These are phyloP conservation scores for Clonostachys rhizophaga DNA, from an alignment of 2,329 filamentous ascomycete genomes.

Conservation along the genomic window DNA sequence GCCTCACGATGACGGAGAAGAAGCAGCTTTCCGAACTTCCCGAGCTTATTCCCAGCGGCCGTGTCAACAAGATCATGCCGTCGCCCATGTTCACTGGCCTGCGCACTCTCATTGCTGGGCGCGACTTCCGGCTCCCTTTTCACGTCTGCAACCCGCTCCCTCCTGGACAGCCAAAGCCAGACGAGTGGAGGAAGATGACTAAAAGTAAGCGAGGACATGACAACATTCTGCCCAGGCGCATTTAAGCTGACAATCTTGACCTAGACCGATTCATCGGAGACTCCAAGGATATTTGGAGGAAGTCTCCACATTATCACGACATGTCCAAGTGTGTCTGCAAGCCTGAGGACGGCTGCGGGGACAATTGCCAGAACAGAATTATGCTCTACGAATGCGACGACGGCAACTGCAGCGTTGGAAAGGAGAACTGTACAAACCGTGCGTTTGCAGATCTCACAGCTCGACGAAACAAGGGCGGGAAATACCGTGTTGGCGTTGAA, in stretches of 20 bases:
- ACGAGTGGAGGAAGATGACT: slow-evolving; percentile 88
- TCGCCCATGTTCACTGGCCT: slow-evolving; percentile 76
- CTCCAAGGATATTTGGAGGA: slow-evolving; percentile 75
- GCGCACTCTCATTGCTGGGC: slow-evolving; percentile 63
- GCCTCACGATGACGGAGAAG: slow-evolving; percentile 45
- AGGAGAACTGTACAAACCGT: slow-evolving; percentile 76
- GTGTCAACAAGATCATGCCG: slow-evolving; percentile 58
- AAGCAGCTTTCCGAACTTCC: slow-evolving; percentile 42
- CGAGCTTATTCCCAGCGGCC: slow-evolving; percentile 38
- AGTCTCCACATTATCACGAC: slow-evolving; percentile 67
- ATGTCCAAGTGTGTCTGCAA: slow-evolving; percentile 75
- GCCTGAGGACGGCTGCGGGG: slow-evolving; percentile 75
- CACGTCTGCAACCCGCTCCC: slow-evolving; percentile 86
- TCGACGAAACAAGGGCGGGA: slow-evolving; percentile 72
- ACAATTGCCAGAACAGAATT: slow-evolving; percentile 88
- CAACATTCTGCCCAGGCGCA: neutral
- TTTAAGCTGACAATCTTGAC: neutral
- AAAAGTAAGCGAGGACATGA: slow-evolving; percentile 61
- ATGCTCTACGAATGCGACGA: slow-evolving; percentile 98
- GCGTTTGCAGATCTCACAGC: slow-evolving; percentile 77
- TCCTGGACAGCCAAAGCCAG: slow-evolving; percentile 81
- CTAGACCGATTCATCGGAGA: slow-evolving; percentile 87
- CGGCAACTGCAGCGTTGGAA: slow-evolving; percentile 77
- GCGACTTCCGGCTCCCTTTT: slow-evolving; percentile 85
- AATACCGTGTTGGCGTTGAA: slow-evolving; percentile 90